Evolutionary conservation across 495 filamentous ascomycete genomes (phyloP).

Genomic region (Aspergillus diversus): DNA sequence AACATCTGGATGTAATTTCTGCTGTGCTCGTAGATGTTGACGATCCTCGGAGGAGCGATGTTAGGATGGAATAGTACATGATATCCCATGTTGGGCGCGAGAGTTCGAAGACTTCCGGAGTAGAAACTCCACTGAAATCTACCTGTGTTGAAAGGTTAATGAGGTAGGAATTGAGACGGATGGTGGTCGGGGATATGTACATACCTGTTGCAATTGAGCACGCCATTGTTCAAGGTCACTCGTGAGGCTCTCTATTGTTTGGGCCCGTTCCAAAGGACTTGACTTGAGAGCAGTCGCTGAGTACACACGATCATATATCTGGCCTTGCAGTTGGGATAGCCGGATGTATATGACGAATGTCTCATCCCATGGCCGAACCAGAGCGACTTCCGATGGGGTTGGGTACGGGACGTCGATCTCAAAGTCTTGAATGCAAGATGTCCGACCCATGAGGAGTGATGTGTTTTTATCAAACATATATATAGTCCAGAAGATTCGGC

Average conservation of each 20-base stretch:
- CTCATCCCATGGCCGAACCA: slow-evolving; percentile 27
- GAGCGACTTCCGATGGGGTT: slow-evolving; percentile 10
- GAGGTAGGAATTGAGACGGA: background rate
- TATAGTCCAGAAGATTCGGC: slow-evolving; percentile 27
- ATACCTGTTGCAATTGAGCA: slow-evolving; percentile 15
- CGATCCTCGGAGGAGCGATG: slow-evolving; percentile 21
- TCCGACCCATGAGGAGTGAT: slow-evolving; percentile 26
- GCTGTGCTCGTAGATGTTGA: slow-evolving; percentile 7
- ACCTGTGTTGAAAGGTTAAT: slow-evolving; percentile 4
- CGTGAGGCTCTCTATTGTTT: slow-evolving; percentile 13
- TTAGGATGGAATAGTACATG: slow-evolving; percentile 24
- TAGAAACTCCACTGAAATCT: slow-evolving; percentile 12
- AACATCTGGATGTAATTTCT: slow-evolving; percentile 26
- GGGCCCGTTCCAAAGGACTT: slow-evolving; percentile 6
- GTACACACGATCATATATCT: slow-evolving; percentile 27
- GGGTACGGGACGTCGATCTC: slow-evolving; percentile 27
- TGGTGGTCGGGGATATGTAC: background rate
- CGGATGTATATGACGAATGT: slow-evolving; percentile 18
- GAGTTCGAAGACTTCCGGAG: slow-evolving; percentile 15
- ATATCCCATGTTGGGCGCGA: slow-evolving; percentile 23
- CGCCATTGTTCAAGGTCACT: slow-evolving; percentile 19
- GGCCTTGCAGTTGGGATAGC: slow-evolving; percentile 22
- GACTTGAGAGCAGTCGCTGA: slow-evolving; percentile 21
- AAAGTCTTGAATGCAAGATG: slow-evolving; percentile 29
- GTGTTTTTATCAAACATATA: slow-evolving; percentile 28